Evolutionary conservation across 176 grass and related monocot species (phyloP), one percentile per base, ranked within the genome.

Genomic region (Panicum miliaceum): DNA sequence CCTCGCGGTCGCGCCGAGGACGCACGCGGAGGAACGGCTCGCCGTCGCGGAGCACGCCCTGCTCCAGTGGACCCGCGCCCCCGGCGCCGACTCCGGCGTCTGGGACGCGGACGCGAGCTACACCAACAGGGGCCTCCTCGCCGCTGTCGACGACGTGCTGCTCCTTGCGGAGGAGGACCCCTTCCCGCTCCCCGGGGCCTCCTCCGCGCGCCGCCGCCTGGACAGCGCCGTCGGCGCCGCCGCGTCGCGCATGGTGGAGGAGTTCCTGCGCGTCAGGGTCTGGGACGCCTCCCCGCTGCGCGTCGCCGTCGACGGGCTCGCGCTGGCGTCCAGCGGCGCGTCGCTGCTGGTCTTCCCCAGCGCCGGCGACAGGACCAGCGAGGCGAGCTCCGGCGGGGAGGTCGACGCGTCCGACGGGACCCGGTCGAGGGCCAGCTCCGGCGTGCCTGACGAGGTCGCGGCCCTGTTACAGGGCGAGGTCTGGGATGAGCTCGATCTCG

Each of bases 251-350:
- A 71, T 79, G 65, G 53, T 78, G 64, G 75, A 85, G 20, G 83
- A 85, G 74, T 71, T 78, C 75, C 20, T 78, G 40, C 75, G 83
- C 38, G 75, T 85, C 64, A 60, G 64, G 74, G 83, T 85, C 64
- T 78, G 83, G 83, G 25, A 85, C 52, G 64, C 27, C 15, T 60
- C 52, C 12, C 53, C 25, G 20, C 52, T 79, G 50, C 52, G 75
- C 41, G 14, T 6, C 64, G 84, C 75, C 65, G 65, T 79, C 3
- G 29, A 85, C 26, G 50, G 19, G 64, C 83, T 85, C 64, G 13
- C 75, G 2, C 41, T 50, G 9, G 37, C 75, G 3, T 77, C 53
- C 40, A 79, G 29, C 66, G 41, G 53, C 41, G 13, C 2, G 26
- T 85, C 75, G 14, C 42, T 52, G 26, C 27, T 45, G 26, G 64